Conservation (phyloP, 495 filamentous ascomycete species). For the Beverwykella pulmonaria region DNA sequence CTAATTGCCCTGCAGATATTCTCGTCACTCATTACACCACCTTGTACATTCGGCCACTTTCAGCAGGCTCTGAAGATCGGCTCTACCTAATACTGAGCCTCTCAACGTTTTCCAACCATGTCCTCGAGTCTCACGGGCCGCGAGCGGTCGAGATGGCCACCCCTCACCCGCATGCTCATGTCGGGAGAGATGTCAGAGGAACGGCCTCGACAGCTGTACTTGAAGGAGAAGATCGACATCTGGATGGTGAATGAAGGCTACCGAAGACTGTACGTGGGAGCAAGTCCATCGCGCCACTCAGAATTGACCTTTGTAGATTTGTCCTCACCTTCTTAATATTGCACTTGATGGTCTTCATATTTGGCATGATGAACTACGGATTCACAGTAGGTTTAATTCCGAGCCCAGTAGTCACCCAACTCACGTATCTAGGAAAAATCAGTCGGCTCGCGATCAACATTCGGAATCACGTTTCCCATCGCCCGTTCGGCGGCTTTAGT, state of each 20-base stretch:
- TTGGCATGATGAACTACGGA: conserved; percentile 74
- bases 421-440: conserved; percentile 56
- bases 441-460: conserved; percentile 60
- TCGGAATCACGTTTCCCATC: conserved; percentile 71
- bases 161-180: conserved; percentile 45
- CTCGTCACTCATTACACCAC: conserved; percentile 32
- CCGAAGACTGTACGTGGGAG: conserved; percentile 62
- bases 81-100: conserved; percentile 26
- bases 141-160: conserved; percentile 45
- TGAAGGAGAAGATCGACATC: conserved; percentile 54
- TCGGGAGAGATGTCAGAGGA: conserved; percentile 64
- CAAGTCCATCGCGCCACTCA: background rate
- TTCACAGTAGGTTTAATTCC: conserved; percentile 53
- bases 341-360: conserved; percentile 69
- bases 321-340: conserved; percentile 68
- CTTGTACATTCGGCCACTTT: conserved; percentile 32
- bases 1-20: conserved; percentile 30
- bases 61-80: conserved; percentile 42
- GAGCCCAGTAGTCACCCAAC: background rate
- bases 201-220: conserved; percentile 60
- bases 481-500: conserved; percentile 70
- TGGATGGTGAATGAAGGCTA: conserved; percentile 82
- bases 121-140: conserved; percentile 39
- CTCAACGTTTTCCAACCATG: conserved; percentile 26
- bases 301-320: conserved; percentile 54